Base-by-base conservation (phyloP, 2,329 filamentous ascomycete genomes). In the Byssoonygena ceratinophila region DNA sequence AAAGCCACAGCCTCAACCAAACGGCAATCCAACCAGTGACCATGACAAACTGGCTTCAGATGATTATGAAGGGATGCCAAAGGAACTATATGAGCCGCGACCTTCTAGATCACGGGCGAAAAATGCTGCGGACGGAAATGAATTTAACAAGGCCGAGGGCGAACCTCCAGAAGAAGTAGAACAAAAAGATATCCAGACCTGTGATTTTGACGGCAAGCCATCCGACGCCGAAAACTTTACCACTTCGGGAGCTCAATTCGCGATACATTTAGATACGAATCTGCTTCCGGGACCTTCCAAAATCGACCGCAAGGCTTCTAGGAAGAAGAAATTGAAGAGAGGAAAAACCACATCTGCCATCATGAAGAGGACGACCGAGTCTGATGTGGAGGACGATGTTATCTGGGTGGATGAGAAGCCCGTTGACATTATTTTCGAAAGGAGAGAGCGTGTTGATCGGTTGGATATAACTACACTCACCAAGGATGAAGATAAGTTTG, bases 261-360 rank as follows among this genome's bases (percentile, higher is more conserved):
- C 12, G 12, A 18, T 31, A 14, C 25, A 50, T 16, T 34, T 16
- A 4, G 11, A 49, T 39, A 9, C 18, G 9, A 1, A 9, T 22
- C 16, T 25, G n/a, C 16, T 8, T 5, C 20, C 14, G 12, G n/a
- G 32, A 5, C 8, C 16, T 25, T 41, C 36, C n/a, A 31, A 23
- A 12, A 23, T 4, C 14, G 40, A 37, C 29, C 41, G 64, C 61
- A 23, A n/a, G 59, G 1, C 59, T 65, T 18, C 57, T 54, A 71
- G 55, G 63, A 76, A 69, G 67, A 71, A 64, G 57, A 72, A 71
- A 47, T 48, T 66, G 18, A 76, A 72, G 59, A 67, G 74, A 54
- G 66, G 68, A 34, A 73, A 73, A 54, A 69, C 68, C 4, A 68
- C 64, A 0, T 69, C 68, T 4, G 59, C 63, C 18, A 61, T 64